Percentiles rank a stretch among this genome's conserved stretches.
Conservation (phyloP, 2,329 filamentous ascomycete species). For the Ophiosphaerella korrae region DNA sequence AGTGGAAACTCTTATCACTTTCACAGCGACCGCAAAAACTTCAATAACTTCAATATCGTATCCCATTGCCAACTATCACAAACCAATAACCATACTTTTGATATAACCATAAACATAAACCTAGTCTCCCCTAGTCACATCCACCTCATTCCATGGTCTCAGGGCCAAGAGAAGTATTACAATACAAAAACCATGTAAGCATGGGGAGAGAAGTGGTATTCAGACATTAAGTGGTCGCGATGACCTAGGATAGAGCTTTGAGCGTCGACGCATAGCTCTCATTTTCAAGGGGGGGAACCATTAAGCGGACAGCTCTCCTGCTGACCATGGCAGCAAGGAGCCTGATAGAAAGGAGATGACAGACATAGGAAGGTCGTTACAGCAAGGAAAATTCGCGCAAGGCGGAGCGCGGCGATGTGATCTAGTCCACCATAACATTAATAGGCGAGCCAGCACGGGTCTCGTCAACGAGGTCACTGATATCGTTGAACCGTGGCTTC, state of each 20-base stretch:
- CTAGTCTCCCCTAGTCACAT: constrained; percentile 6
- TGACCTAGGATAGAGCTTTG: constrained; percentile 29
- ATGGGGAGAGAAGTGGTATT: constrained; percentile 30
- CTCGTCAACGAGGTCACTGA: constrained; percentile 60
- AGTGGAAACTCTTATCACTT: no score
- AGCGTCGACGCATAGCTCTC: constrained; percentile 33
- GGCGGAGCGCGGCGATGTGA: constrained; percentile 1
- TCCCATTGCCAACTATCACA: constrained; percentile 8
- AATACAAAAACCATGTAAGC: constrained; percentile 25
- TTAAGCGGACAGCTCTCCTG: constrained; percentile 9
- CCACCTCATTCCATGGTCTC: constrained; percentile 24
- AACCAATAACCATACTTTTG: constrained; percentile 17
- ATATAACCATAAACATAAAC: constrained; percentile 13
- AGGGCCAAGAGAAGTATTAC: constrained; percentile 27
- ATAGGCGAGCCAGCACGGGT: constrained; percentile 44
- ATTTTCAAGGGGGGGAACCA: constrained; percentile 1
- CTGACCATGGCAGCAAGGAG: constrained; percentile 3
- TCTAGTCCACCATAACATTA: constrained; percentile 36
- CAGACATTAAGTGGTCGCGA: constrained; percentile 43
- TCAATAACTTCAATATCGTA: constrained; percentile 8
- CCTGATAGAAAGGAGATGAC: constrained; percentile 7
- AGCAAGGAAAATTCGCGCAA: constrained; percentile 10
- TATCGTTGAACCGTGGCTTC: constrained; percentile 53
- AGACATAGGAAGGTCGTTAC: constrained; percentile 27
- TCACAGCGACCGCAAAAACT: background rate